A percentile compares a stretch with the other conserved stretches of the same genome.
These are phyloP conservation scores for Suhomyces vadensis DNA, from an alignment of 805 yeast species.

Conservation along the genomic window DNA sequence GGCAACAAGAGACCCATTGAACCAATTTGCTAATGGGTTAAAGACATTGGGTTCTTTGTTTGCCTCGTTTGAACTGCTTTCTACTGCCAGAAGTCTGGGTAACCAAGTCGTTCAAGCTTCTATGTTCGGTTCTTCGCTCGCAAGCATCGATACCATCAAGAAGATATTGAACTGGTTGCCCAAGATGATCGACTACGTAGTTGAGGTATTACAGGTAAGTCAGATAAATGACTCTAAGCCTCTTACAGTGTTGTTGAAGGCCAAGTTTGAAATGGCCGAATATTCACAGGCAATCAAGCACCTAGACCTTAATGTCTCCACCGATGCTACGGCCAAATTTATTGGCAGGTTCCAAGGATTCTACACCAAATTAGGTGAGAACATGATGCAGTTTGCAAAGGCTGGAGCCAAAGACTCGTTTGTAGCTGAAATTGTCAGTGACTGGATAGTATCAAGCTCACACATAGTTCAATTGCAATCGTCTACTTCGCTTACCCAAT, in stretches of 20 bases:
- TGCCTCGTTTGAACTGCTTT: slow-evolving; percentile 16
- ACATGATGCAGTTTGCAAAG: slow-evolving; percentile 37
- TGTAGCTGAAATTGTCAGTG: slow-evolving; percentile 46
- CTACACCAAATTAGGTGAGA: slow-evolving; percentile 21
- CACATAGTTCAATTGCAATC: slow-evolving; percentile 8
- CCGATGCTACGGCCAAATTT: slow-evolving; percentile 17
- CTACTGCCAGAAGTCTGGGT: slow-evolving; percentile 13
- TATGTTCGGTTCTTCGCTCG: slow-evolving; percentile 17
- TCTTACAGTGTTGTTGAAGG: slow-evolving; percentile 16
- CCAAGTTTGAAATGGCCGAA: slow-evolving; percentile 18
- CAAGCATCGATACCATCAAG: slow-evolving; percentile 18
- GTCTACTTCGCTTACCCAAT: slow-evolving; percentile 7
- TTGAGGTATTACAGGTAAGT: slow-evolving; percentile 15
- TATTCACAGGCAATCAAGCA: slow-evolving; percentile 15
- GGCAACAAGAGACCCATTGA: slow-evolving; percentile 51
- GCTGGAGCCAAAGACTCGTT: slow-evolving; percentile 38
- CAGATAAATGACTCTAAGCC: slow-evolving; percentile 13
- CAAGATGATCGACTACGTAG: slow-evolving; percentile 36
- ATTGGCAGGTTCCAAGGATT: slow-evolving; percentile 22
- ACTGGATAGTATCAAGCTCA: slow-evolving; percentile 41
- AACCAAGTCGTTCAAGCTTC: slow-evolving; percentile 18
- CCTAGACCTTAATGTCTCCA: slow-evolving; percentile 20
- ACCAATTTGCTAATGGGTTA: slow-evolving; percentile 27
- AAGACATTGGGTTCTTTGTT: slow-evolving; percentile 15
- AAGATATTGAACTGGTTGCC: slow-evolving; percentile 34